Conservation (phyloP, 1,284 basidiomycete genomes). For the Coniophora puteana region DNA sequence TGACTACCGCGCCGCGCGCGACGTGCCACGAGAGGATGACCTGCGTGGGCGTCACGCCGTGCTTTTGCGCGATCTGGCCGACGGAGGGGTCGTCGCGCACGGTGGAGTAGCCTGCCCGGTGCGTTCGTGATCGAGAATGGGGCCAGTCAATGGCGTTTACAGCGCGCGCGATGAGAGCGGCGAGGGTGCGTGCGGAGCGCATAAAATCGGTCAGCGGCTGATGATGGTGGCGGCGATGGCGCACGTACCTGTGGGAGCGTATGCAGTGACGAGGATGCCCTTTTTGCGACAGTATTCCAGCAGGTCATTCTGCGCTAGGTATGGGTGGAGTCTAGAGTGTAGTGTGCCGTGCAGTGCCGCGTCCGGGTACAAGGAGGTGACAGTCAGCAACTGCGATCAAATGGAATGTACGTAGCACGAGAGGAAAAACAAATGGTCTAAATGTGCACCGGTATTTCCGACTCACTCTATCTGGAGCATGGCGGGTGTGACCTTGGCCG, state of each 20-base stretch:
- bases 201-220: not conserved
- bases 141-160: constrained; percentile 9
- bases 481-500: constrained; percentile 43
- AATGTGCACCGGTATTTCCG: not conserved
- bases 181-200: constrained; percentile 14
- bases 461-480: constrained; percentile 57
- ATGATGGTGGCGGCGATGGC: not conserved
- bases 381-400: not conserved
- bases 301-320: constrained; percentile 52
- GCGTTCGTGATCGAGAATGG: constrained; percentile 1
- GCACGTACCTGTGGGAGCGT: constrained; percentile 55
- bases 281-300: constrained; percentile 51
- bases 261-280: constrained; percentile 64
- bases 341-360: not conserved
- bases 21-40: constrained; percentile 52
- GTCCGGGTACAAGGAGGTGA: not conserved
- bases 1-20: constrained; percentile 36
- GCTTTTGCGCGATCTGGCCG: constrained; percentile 41
- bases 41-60: constrained; percentile 44
- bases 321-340: constrained; percentile 41
- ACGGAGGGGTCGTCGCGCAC: constrained; percentile 26
- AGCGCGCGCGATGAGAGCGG: constrained; percentile 9
- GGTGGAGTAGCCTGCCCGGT: constrained; percentile 10
- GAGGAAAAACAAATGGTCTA: not conserved
- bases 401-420: not conserved